Evolutionary conservation across 1,284 basidiomycete genomes (phyloP).

Genomic region (Ustilago shanxiensis): DNA sequence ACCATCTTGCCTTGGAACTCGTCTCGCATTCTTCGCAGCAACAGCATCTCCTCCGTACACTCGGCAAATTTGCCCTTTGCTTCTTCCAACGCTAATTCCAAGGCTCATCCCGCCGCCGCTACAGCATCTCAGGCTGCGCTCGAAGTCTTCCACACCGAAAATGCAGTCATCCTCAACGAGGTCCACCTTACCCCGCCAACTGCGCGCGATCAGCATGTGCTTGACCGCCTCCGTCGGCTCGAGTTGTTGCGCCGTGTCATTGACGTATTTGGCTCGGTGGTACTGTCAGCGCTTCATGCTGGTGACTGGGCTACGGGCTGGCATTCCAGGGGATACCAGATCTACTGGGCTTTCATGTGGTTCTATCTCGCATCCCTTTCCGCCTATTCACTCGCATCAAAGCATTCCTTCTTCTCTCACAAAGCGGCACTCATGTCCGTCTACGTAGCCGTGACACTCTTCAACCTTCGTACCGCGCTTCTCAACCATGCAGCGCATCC

Average conservation of each 20-base stretch:
- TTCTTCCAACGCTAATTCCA: conserved; percentile 17
- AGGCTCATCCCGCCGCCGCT: conserved; percentile 2
- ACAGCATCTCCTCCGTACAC: conserved; percentile 24
- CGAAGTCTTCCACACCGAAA: conserved; percentile 66
- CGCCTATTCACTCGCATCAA: conserved; percentile 44
- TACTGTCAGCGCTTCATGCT: conserved; percentile 45
- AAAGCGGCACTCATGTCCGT: conserved; percentile 56
- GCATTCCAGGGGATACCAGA: conserved; percentile 29
- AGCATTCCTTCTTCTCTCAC: conserved; percentile 59
- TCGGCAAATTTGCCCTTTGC: conserved; percentile 18
- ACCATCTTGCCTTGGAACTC: conserved; percentile 57
- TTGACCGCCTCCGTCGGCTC: conserved; percentile 20
- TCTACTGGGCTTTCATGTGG: conserved; percentile 54
- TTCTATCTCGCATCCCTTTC: conserved; percentile 57
- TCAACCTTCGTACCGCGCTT: conserved; percentile 62
- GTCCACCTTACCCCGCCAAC: conserved; percentile 59
- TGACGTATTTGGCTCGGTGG: conserved; percentile 49
- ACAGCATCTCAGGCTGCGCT: conserved; percentile 49
- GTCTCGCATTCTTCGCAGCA: conserved; percentile 40
- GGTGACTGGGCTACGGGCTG: conserved; percentile 43
- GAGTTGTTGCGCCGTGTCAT: conserved; percentile 50
- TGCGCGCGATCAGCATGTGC: conserved; percentile 8
- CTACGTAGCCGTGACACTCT: conserved; percentile 52
- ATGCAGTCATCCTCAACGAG: conserved; percentile 68
- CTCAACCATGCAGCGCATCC: conserved; percentile 36